Evolutionary conservation across 2,329 filamentous ascomycete species (phyloP).

Genomic region (Chaetomium olivaceum): DNA sequence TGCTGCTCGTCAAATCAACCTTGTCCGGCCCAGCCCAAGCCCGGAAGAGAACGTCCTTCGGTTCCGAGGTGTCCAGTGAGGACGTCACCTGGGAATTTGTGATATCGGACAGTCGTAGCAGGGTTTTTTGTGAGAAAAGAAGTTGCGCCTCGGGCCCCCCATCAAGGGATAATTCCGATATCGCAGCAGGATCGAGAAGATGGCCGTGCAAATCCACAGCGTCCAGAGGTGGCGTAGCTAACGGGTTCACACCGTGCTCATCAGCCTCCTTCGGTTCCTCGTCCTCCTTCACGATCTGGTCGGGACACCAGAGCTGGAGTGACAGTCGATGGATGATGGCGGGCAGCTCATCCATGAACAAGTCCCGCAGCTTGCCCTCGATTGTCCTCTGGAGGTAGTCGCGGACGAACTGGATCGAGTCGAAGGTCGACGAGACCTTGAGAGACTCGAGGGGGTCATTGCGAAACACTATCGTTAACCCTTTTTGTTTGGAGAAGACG

Average conservation of each 20-base stretch:
- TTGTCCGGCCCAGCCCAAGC: slow-evolving; percentile 85
- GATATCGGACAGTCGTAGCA: slow-evolving; percentile 77
- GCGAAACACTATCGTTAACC: slow-evolving; percentile 91
- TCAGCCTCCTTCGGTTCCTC: slow-evolving; percentile 54
- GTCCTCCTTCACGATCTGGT: slow-evolving; percentile 71
- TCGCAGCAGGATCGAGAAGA: slow-evolving; percentile 70
- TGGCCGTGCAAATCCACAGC: slow-evolving; percentile 80
- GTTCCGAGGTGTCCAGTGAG: slow-evolving; percentile 88
- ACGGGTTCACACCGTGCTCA: slow-evolving; percentile 72
- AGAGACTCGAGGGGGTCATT: slow-evolving; percentile 97
- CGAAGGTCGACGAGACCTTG: slow-evolving; percentile 98
- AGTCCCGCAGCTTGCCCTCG: slow-evolving; percentile 82
- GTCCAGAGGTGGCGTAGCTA: slow-evolving; percentile 77
- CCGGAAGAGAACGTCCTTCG: slow-evolving; percentile 85
- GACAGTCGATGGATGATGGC: slow-evolving; percentile 95
- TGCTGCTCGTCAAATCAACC: slow-evolving; percentile 57
- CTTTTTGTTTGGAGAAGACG: slow-evolving; percentile 97
- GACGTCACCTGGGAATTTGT: slow-evolving; percentile 87
- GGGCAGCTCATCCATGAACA: slow-evolving; percentile 98
- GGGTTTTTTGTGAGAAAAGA: slow-evolving; percentile 92
- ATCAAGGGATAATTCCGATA: slow-evolving; percentile 77
- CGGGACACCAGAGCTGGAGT: slow-evolving; percentile 83
- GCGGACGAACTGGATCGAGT: slow-evolving; percentile 96
- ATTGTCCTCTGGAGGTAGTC: slow-evolving; percentile 97
- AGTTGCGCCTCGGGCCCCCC: slow-evolving; percentile 79